These are phyloP conservation scores for Aspergillus transmontanensis DNA, from an alignment of 2,329 filamentous ascomycete genomes.

Conservation along the genomic window DNA sequence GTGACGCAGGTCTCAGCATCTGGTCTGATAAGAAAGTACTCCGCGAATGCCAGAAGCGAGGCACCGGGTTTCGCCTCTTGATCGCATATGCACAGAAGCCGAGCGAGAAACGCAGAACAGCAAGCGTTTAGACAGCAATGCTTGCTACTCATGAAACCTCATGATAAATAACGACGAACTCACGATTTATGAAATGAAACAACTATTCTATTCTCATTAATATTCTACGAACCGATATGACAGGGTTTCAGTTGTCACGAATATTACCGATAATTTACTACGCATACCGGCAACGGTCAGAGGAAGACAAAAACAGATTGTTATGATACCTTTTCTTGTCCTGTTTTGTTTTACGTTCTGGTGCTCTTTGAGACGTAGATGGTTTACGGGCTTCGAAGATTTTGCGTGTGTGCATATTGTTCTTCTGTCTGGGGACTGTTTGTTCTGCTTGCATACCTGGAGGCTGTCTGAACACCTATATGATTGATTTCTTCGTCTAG, in stretches of 20 bases:
- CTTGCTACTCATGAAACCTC: neutral
- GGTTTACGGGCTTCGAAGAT: neutral
- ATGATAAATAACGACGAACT: constrained; percentile 14
- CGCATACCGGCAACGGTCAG: neutral
- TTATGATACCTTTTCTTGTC: constrained; percentile 5
- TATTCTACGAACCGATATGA: neutral
- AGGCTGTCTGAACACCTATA: constrained; percentile 21
- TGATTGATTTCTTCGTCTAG: constrained; percentile 14
- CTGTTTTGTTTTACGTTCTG: constrained; percentile 10
- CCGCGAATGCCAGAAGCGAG: constrained; percentile 80
- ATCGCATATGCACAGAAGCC: constrained; percentile 91
- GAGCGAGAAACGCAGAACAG: constrained; percentile 47
- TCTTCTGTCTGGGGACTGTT: neutral
- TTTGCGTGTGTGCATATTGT: neutral
- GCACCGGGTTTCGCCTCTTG: constrained; percentile 85
- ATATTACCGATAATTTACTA: constrained; percentile 6
- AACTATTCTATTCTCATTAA: neutral
- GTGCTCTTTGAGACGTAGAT: constrained; percentile 2
- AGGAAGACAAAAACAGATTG: constrained; percentile 8
- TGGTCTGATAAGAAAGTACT: constrained; percentile 78
- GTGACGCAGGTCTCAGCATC: constrained; percentile 63
- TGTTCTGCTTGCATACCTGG: constrained; percentile 5
- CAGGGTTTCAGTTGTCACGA: neutral
- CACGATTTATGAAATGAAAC: constrained; percentile 6
- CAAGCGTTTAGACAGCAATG: constrained; percentile 39